These are phyloP conservation scores for Pythium volutum DNA, from an alignment of 352 stramenopile genomes.

Conservation along the genomic window DNA sequence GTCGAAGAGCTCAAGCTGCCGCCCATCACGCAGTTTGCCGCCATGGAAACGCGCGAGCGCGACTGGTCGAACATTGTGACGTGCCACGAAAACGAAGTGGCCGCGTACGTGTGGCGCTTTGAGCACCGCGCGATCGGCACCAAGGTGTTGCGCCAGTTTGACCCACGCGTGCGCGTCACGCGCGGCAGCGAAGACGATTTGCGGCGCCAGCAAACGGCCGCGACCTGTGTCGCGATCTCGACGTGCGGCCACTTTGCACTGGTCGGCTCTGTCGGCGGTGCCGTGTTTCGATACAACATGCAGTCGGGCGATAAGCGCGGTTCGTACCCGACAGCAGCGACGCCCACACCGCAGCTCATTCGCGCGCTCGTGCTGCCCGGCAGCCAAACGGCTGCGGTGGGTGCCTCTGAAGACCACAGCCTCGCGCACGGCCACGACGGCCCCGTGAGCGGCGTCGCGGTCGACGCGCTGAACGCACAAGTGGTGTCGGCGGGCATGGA, in stretches of 20 bases:
- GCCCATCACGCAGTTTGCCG: conserved; percentile 89
- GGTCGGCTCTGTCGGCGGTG: conserved; percentile 89
- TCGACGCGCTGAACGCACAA: conserved; percentile 84
- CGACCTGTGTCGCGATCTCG: conserved; percentile 70
- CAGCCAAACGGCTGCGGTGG: conserved; percentile 24
- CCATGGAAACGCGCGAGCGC: conserved; percentile 85
- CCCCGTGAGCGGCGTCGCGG: conserved; percentile 79
- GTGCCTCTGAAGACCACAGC: conserved; percentile 35
- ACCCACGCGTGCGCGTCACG: conserved; percentile 65
- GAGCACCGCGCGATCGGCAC: conserved; percentile 91
- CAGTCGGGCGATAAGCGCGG: conserved; percentile 92
- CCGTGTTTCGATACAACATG: conserved; percentile 95
- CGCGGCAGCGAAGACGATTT: conserved; percentile 57
- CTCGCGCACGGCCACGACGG: conserved; percentile 57
- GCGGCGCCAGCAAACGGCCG: conserved; percentile 61
- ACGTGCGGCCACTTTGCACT: conserved; percentile 95
- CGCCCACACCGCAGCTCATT: conserved; percentile 62
- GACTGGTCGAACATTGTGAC: conserved; percentile 95
- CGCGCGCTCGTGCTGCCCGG: conserved; percentile 62
- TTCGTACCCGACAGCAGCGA: conserved; percentile 85
- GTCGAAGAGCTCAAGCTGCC: conserved; percentile 90
- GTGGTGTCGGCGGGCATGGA: conserved; percentile 87
- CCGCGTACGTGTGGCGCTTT: conserved; percentile 95
- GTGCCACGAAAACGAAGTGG: conserved; percentile 91
- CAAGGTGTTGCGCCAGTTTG: conserved; percentile 88